phyloP scores from a whole-genome alignment of 225 moss, liverwort and hornwort genomes.

The Bryoerythrophyllum caledonicum region DNA sequence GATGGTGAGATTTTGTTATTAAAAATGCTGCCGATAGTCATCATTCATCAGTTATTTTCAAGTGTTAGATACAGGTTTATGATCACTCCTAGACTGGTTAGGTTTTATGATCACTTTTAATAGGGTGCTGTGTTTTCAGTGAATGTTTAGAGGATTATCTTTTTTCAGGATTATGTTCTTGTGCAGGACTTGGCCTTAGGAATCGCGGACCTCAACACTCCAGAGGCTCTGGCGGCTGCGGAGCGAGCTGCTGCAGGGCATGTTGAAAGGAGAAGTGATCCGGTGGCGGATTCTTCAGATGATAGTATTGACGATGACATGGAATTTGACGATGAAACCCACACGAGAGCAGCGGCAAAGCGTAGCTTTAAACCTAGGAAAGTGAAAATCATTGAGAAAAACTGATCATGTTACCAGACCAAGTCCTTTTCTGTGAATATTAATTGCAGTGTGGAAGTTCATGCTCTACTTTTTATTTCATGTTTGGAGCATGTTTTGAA shows the following conservation, averaged over 20 bases:
- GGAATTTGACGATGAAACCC: slow-evolving; percentile 39
- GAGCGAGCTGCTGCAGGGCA: slow-evolving; percentile 72
- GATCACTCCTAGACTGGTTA: neutral
- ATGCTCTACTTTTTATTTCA: neutral
- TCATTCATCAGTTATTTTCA: neutral
- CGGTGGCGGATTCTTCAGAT: slow-evolving; percentile 19
- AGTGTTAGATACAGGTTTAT: neutral
- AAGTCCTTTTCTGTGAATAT: neutral
- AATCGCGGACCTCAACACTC: slow-evolving; percentile 76
- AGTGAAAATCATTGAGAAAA: slow-evolving; percentile 40
- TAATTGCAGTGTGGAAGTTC: neutral
- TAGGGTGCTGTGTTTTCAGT: too few relatives aligned
- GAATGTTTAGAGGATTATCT: neutral
- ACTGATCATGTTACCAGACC: neutral
- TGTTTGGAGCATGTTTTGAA: neutral
- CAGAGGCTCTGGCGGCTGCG: slow-evolving; percentile 85
- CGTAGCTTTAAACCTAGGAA: slow-evolving; percentile 35
- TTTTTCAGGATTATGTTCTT: neutral
- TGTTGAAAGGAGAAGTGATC: slow-evolving; percentile 8
- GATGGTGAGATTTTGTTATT: slow-evolving; percentile 51
- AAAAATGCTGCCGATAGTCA: neutral
- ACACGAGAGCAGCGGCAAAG: slow-evolving; percentile 13
- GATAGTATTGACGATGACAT: slow-evolving; percentile 42
- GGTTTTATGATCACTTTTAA: too few relatives aligned
- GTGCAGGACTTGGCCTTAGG: slow-evolving; percentile 82